Evolutionary conservation across 2,329 filamentous ascomycete species (phyloP), one percentile per base, ranked within the genome.

Genomic region (Colletotrichum sp.): DNA sequence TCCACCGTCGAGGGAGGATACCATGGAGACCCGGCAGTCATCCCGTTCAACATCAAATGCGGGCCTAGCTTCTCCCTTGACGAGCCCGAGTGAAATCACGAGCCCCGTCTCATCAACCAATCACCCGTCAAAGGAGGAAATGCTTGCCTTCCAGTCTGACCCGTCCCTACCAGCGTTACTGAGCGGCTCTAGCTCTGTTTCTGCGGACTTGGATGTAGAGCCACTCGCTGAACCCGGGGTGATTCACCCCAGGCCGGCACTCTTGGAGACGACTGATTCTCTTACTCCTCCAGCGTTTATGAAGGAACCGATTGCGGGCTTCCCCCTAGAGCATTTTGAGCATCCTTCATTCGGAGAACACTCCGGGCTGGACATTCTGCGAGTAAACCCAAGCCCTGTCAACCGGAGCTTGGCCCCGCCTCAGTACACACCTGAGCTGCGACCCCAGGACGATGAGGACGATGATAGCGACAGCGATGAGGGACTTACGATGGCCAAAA

Each of bases 141-240:
- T 89, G 79, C 80, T 89, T 18, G 86, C 85, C 4, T 93, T 92
- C 81, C 90, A 90, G 71, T 93, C 92, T 5, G 92, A 93, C 69
- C 92, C 91, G 0, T 94, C 92, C 7, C 83, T 94, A 4, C 92
- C 92, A 13, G 91, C 92, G 8, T 84, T 93, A 9, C 86, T 93
- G 13, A 93, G 92, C 72, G 90, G 92, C 13, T 90, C 91, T 10
- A 93, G 91, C 80, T 94, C 92, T 4, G 88, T 93, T 12, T 93
- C 91, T 16, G 91, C 90, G 1, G 92, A 93, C 78, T 85, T 89
- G 26, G 92, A 94, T 77, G 90, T 89, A 2, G 92, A 93, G 65
- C 90, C 92, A 52, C 84, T 92, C 5, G 84, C 88, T 70, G 86
- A 84, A 26, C 90, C 89, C 12, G 88, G 87, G 7, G 83, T 87